These are phyloP conservation scores for Heterobasidion irregulare DNA, from an alignment of 1,284 basidiomycete genomes.

Conservation along the genomic window DNA sequence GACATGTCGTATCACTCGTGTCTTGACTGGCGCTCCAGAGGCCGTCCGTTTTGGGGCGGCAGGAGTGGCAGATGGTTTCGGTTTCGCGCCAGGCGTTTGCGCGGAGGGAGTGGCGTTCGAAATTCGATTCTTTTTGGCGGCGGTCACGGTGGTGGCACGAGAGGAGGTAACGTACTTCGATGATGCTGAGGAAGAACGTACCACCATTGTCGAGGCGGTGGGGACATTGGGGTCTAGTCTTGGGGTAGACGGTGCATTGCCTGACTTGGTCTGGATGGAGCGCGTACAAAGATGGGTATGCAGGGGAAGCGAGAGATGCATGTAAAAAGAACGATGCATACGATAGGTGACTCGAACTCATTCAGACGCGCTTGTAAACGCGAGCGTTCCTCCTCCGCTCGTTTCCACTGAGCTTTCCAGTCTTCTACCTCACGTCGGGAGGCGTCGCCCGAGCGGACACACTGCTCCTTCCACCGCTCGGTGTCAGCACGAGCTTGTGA, in stretches of 20 bases:
- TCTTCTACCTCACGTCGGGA: constrained; percentile 38
- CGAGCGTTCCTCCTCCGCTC: constrained; percentile 55
- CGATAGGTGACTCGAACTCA: constrained; percentile 27
- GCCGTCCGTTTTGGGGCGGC: not conserved
- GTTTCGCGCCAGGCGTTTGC: constrained; percentile 1
- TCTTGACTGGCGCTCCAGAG: not conserved
- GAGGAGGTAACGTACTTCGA: not conserved
- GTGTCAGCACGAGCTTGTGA: constrained; percentile 52
- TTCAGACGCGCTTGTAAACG: constrained; percentile 45
- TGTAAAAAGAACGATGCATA: constrained; percentile 3
- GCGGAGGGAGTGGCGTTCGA: not conserved
- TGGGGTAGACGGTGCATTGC: constrained; percentile 14
- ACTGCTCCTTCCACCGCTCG: constrained; percentile 62
- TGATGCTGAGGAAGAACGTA: constrained; percentile 17
- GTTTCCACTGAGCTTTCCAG: constrained; percentile 67
- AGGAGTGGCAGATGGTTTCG: not conserved
- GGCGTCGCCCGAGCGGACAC: constrained; percentile 40
- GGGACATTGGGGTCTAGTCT: constrained; percentile 13
- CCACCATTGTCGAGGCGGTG: constrained; percentile 13
- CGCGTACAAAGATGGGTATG: not conserved
- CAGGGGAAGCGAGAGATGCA: not conserved
- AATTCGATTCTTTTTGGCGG: not conserved
- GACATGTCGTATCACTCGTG: constrained; percentile 11
- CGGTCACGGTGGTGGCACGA: not conserved
- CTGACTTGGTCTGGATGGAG: not conserved